Evolutionary conservation across 768 basidiomycete genomes (phyloP).

Genomic region (Phylloporus arenicola): DNA sequence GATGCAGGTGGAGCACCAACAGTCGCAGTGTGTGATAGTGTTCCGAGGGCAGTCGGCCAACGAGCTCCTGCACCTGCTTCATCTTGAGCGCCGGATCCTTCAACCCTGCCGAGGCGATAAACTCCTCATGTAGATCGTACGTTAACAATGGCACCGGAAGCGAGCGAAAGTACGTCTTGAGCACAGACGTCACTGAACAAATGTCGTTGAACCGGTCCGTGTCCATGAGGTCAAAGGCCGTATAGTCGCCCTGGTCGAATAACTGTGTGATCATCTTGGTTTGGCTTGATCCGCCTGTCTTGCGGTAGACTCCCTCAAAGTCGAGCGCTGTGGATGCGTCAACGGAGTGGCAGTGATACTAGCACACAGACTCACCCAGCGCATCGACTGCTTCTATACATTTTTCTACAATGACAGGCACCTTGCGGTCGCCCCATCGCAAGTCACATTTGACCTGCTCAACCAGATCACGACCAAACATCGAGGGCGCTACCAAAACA

Average conservation of each 20-base stretch:
- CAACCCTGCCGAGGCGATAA: slow-evolving; percentile 70
- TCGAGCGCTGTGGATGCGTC: slow-evolving; percentile 62
- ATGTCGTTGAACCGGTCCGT: slow-evolving; percentile 93
- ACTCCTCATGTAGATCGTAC: slow-evolving; percentile 84
- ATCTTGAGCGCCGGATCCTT: slow-evolving; percentile 58
- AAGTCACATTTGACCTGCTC: slow-evolving; percentile 78
- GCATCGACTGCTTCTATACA: slow-evolving; percentile 92
- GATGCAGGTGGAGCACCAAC: slow-evolving; percentile 84
- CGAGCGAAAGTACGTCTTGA: slow-evolving; percentile 95
- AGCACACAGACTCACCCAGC: slow-evolving; percentile 49
- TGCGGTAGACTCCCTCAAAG: slow-evolving; percentile 97
- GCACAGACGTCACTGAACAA: slow-evolving; percentile 90
- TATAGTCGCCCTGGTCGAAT: slow-evolving; percentile 90
- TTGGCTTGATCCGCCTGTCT: slow-evolving; percentile 89
- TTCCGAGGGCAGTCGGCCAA: slow-evolving; percentile 75
- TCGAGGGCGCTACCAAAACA: slow-evolving; percentile 59
- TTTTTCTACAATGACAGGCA: slow-evolving; percentile 91
- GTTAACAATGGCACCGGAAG: slow-evolving; percentile 89
- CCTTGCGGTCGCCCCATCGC: slow-evolving; percentile 50
- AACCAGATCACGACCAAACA: slow-evolving; percentile 86
- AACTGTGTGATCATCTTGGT: slow-evolving; percentile 90
- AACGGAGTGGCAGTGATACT: background rate
- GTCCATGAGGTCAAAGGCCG: slow-evolving; percentile 83
- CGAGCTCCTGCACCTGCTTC: slow-evolving; percentile 56
- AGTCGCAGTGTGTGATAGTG: slow-evolving; percentile 81